These are phyloP conservation scores for Erodium moschatum DNA, from an alignment of 441 rosid species.

Conservation along the genomic window DNA sequence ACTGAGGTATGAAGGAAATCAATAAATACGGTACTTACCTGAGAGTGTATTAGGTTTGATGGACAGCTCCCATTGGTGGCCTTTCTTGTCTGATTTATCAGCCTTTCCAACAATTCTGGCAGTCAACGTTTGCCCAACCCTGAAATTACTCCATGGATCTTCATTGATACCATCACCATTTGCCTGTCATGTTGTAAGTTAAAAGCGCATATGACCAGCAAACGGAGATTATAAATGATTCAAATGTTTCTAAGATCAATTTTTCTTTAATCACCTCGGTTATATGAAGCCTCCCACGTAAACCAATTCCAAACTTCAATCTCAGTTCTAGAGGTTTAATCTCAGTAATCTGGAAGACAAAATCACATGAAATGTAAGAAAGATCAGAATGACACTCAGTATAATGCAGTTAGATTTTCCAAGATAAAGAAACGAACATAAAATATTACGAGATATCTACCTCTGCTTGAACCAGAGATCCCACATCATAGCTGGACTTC, in stretches of 20 bases:
- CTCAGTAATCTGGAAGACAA: constrained; percentile 62
- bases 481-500: constrained; percentile 59
- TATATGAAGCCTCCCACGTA: constrained; percentile 74
- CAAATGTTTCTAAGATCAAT: constrained; percentile 12
- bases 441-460: constrained; percentile 30
- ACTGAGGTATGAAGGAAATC: constrained; percentile 1
- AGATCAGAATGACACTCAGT: background rate
- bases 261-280: constrained; percentile 57
- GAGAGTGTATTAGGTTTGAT: constrained; percentile 52
- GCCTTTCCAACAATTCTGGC: constrained; percentile 67
- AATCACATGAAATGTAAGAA: constrained; percentile 5
- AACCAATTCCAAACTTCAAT: constrained; percentile 72
- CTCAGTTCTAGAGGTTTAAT: constrained; percentile 74
- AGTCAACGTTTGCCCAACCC: constrained; percentile 67
- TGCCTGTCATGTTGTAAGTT: constrained; percentile 39
- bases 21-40: constrained; percentile 38
- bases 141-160: constrained; percentile 57
- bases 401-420: background rate
- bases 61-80: constrained; percentile 74
- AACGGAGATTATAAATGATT: constrained; percentile 13
- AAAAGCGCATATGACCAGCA: constrained; percentile 15
- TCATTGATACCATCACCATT: constrained; percentile 40
- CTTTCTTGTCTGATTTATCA: constrained; percentile 40
- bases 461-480: constrained; percentile 86
- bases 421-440: constrained; percentile 9